A percentile compares a stretch with the other conserved stretches of the same genome.
phyloP scores from a whole-genome alignment of 192 early-diverging fungal species.

The Entophlyctis helioformis region DNA sequence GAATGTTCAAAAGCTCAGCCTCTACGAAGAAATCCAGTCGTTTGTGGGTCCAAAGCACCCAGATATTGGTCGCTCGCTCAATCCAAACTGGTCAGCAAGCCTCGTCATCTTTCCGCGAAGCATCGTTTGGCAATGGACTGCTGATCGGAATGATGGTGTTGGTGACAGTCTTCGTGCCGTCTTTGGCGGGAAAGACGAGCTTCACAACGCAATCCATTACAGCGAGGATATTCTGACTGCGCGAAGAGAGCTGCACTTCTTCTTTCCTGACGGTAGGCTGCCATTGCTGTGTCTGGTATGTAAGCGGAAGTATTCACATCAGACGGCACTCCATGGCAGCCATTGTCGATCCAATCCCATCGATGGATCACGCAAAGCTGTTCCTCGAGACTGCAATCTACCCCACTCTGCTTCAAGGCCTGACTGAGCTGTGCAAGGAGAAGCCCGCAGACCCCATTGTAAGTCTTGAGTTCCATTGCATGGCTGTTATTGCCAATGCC shows the following conservation, averaged over 20 bases:
- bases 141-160: no score
- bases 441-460: constrained; percentile 39
- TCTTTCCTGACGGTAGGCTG: constrained; percentile 35
- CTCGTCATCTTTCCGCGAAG: no score
- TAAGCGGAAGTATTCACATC: neutral
- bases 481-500: no score
- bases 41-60: no score
- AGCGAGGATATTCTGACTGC: constrained; percentile 9
- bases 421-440: constrained; percentile 40
- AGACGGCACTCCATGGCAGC: no score
- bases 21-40: neutral
- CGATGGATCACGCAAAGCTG: constrained; percentile 15
- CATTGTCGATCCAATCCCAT: constrained; percentile 14
- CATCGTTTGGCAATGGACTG: no score
- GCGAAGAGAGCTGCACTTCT: constrained; percentile 20
- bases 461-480: no score
- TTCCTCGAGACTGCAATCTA: constrained; percentile 32
- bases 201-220: constrained; percentile 21
- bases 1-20: neutral
- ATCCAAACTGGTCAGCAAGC: no score
- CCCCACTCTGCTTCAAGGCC: constrained; percentile 31
- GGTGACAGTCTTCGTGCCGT: constrained; percentile 15
- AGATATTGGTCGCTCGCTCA: no score
- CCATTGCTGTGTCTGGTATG: neutral
- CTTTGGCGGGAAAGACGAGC: constrained; percentile 9